phyloP scores from a whole-genome alignment of 2,329 filamentous ascomycete species.

The Phaeosphaeria sp. region DNA sequence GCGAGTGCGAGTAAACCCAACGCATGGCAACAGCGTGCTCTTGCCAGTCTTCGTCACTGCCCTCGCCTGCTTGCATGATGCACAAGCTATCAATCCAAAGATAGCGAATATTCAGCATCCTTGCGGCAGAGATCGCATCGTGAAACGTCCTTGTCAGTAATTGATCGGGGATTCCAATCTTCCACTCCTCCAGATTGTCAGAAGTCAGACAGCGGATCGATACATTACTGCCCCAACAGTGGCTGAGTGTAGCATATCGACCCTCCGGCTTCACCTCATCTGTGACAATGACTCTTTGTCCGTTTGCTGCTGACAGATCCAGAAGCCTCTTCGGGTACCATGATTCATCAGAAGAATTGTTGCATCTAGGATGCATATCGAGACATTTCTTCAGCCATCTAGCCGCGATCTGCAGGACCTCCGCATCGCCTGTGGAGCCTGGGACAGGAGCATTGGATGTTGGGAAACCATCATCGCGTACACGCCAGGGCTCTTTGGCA shows the following conservation, averaged over 20 bases:
- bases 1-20: not conserved
- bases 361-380: not conserved
- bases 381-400: not conserved
- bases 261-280: not conserved
- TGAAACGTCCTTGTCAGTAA: slow-evolving; percentile 6
- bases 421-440: not conserved
- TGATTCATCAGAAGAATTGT: not conserved
- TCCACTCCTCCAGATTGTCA: not conserved
- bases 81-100: slow-evolving; percentile 17
- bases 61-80: slow-evolving; percentile 7
- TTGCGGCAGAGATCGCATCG: slow-evolving; percentile 5
- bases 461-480: not conserved
- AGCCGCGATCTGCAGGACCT: not conserved
- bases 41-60: slow-evolving; percentile 5
- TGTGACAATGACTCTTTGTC: not conserved
- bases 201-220: not conserved
- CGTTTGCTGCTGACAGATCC: not conserved
- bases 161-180: not conserved
- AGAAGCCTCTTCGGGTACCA: slow-evolving; percentile 7
- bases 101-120: slow-evolving; percentile 4
- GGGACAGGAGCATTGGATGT: not conserved
- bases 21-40: slow-evolving; percentile 5
- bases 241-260: slow-evolving; percentile 7
- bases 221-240: slow-evolving; percentile 5
- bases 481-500: slow-evolving; percentile 3